phyloP scores from a whole-genome alignment of 139 green algal genomes.

The Spirogloea muscicola region DNA sequence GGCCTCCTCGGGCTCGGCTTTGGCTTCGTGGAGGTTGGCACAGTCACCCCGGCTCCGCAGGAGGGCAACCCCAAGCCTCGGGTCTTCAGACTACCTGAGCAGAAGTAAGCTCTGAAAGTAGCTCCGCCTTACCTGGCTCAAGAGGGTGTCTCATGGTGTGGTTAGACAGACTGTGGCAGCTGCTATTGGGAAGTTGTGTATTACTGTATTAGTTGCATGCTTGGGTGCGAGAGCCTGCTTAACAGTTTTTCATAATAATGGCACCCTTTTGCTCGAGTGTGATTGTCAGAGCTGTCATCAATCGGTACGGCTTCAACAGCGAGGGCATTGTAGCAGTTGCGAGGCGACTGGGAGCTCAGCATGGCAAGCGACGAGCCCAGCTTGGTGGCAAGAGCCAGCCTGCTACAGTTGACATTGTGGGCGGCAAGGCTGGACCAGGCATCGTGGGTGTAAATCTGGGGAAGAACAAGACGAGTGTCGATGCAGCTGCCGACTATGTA shows the following conservation, averaged over 20 bases:
- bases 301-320: constrained; percentile 98
- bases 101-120: constrained; percentile 43
- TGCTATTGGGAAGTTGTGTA: no score
- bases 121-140: no score
- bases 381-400: background rate
- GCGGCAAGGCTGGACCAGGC: constrained; percentile 27
- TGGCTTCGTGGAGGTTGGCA: constrained; percentile 76
- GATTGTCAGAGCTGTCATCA: constrained; percentile 84
- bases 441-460: constrained; percentile 92
- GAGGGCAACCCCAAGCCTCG: constrained; percentile 88
- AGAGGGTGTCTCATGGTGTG: no score
- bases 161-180: no score
- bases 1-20: constrained; percentile 81
- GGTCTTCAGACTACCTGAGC: constrained; percentile 79
- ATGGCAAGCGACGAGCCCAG: constrained; percentile 8
- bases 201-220: no score
- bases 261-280: no score
- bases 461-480: constrained; percentile 92
- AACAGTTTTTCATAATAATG: no score
- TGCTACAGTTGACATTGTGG: background rate
- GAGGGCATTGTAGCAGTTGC: constrained; percentile 73
- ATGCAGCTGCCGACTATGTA: constrained; percentile 83
- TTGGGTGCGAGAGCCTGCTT: no score
- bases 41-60: constrained; percentile 87
- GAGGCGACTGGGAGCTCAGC: constrained; percentile 59